Evolutionary conservation across 176 grass and related monocot species (phyloP), one percentile per base, ranked within the genome.

Genomic region (Rhynchospora breviuscula): DNA sequence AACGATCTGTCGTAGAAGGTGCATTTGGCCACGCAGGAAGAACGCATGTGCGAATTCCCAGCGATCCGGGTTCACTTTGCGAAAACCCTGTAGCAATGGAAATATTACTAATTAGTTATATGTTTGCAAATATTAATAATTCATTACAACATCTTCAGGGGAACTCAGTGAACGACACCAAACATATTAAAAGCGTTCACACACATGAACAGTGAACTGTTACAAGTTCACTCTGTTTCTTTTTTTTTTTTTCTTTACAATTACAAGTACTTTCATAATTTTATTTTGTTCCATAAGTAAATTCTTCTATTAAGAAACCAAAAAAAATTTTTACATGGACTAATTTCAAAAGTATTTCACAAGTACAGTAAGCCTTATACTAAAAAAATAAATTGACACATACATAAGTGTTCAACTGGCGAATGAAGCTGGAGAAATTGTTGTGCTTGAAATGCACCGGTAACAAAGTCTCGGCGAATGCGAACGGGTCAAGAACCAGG

Each of bases 401-500:
- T 86, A 97, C 94, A 86, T 94, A 91, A 14, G 92, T 94, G 85
- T 94, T 91, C 86, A 94, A 87, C 86, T 94, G 90, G 2, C 94
- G 80, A 67, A 97, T 84, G 90, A 97, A 97, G 86, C 91, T 93
- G 86, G 94, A 97, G 88, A 97, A 97, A 87, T 97, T 97, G 88
- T 80, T 90, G 90, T 97, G 91, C 91, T 97, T 97, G 87, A 94
- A 97, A 90, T 90, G 88, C 2, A 89, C 63, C 12, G 91, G 89
- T 0, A 97, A 90, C 70, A 97, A 82, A 33, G 81, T 91, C 89
- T 90, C 91, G 2, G 94, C 87, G 80, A 93, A 93, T 80, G 87
- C 86, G 85, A 97, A 93, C 64, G 89, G 91, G 60, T 93, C 91
- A 33, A 81, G 67, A 64, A 97, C 94, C 75, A 93, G 35, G 85